phyloP scores from a whole-genome alignment of 805 yeast species.

The Sugiyamaella chiloensis region DNA sequence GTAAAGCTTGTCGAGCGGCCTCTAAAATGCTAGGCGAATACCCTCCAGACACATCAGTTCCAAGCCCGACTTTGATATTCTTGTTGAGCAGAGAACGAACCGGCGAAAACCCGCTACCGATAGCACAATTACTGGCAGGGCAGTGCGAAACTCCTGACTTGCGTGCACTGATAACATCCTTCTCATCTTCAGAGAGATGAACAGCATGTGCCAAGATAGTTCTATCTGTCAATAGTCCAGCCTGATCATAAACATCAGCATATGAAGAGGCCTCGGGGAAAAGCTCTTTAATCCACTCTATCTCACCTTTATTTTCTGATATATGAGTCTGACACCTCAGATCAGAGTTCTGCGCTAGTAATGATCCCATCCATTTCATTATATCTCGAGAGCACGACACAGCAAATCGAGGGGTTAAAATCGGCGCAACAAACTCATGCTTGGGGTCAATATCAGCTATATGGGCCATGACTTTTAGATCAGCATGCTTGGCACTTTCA shows the following conservation, averaged over 20 bases:
- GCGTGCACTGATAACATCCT: conserved; percentile 49
- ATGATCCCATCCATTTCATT: conserved; percentile 58
- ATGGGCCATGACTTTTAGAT: conserved; percentile 55
- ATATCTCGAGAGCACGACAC: conserved; percentile 73
- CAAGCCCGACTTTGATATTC: conserved; percentile 73
- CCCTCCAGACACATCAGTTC: conserved; percentile 80
- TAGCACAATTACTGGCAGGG: conserved; percentile 84
- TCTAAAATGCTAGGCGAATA: conserved; percentile 61
- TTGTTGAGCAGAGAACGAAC: conserved; percentile 64
- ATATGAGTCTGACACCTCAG: conserved; percentile 87
- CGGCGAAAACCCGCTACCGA: conserved; percentile 88
- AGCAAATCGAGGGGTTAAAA: conserved; percentile 91
- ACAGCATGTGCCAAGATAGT: conserved; percentile 90
- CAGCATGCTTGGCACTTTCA: conserved; percentile 53
- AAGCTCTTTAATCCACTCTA: conserved; percentile 63
- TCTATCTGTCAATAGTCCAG: conserved; percentile 54
- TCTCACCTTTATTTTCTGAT: conserved; percentile 75
- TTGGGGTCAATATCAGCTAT: conserved; percentile 52
- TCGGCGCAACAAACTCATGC: conserved; percentile 58
- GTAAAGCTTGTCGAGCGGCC: conserved; percentile 64
- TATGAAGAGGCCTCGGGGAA: conserved; percentile 72
- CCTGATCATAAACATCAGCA: conserved; percentile 71
- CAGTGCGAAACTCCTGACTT: conserved; percentile 84
- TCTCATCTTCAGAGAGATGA: conserved; percentile 66
- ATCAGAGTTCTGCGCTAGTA: conserved; percentile 42